Evolutionary conservation across 352 stramenopile species (phyloP), one percentile per base, ranked within the genome.

Genomic region (Pythium sp.): DNA sequence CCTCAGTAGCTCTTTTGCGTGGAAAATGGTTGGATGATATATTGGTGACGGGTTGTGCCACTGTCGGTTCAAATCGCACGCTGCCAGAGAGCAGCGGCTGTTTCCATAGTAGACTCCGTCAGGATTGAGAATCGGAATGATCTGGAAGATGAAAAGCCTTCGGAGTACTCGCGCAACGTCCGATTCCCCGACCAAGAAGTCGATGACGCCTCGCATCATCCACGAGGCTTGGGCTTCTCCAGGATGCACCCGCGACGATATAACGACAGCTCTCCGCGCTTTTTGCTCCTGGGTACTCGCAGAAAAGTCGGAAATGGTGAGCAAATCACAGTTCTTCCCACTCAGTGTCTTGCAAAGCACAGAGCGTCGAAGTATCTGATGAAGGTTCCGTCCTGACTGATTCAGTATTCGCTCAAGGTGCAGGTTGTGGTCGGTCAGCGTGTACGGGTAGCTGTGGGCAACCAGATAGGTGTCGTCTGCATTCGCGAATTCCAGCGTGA

Each of bases 81-180:
- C 86, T 15, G 80, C 88, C 2, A 97, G 75, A 2, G 81, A 91
- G 65, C 89, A 97, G 18, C 95, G 86, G 69, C 95, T 98, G 71
- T 98, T 98, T 24, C 95, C 95, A 53, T 86, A 92, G 65, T 95
- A 90, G 5, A 98, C 95, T 14, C 95, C 95, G 62, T 98, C 95
- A 0, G 95, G 95, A 58, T 98, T 98, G 9, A 98, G 79, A 69
- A 98, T 96, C 1, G 95, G 95, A 2, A 98, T 82, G 46, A 98
- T 79, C 34, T 93, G 84, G 67, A 98, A 98, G 5, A 98, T 73
- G 68, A 97, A 98, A n/a, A 95, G 76, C 14, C 80, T 73, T 11
- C 95, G 85, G 32, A 98, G 76, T 6, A 90, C 62, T 4, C 78
- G 67, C 4, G 95, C 95, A 0, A 75, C 58, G 9, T 78, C 70